A percentile compares a stretch with the other conserved stretches of the same genome.
Evolutionary conservation across 139 green algal species (phyloP).

Genomic region (Deuterostichococcus epilithicus): DNA sequence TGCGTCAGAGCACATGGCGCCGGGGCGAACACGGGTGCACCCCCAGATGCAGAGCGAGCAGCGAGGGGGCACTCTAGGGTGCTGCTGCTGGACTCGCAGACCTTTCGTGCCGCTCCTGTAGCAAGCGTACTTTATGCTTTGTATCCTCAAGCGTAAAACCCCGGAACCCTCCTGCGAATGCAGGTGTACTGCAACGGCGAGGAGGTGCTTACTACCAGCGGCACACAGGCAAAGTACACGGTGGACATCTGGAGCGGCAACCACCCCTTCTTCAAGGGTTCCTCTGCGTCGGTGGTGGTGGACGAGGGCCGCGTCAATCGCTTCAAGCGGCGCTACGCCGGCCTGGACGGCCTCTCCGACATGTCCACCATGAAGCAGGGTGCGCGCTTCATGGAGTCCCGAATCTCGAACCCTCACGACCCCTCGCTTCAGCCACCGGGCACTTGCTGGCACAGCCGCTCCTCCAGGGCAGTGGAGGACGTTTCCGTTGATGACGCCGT

Average conservation of each 20-base stretch:
- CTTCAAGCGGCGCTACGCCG: constrained; percentile 79
- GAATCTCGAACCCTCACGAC: background rate
- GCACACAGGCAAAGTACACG: constrained; percentile 80
- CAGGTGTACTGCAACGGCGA: constrained; percentile 96
- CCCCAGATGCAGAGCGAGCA: too few species aligned
- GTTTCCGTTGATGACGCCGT: background rate
- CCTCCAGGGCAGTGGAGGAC: background rate
- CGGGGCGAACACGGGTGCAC: too few species aligned
- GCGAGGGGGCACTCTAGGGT: too few species aligned
- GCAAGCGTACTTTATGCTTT: too few species aligned
- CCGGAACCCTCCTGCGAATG: background rate
- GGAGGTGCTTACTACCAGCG: constrained; percentile 85
- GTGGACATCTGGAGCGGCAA: constrained; percentile 98
- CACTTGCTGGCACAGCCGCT: too few species aligned
- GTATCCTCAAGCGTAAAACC: too few species aligned
- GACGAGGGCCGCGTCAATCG: constrained; percentile 86
- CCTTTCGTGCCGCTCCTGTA: too few species aligned
- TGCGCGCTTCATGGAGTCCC: too few species aligned
- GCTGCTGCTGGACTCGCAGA: too few species aligned
- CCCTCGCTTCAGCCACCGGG: background rate
- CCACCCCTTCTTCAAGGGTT: constrained; percentile 91
- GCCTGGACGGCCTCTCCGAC: constrained; percentile 40
- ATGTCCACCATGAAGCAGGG: constrained; percentile 27
- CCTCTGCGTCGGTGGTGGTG: constrained; percentile 53
- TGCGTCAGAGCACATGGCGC: too few species aligned